A percentile compares a stretch with the other conserved stretches of the same genome.
phyloP scores from a whole-genome alignment of 805 yeast genomes.

The Ogataea methanolica region DNA sequence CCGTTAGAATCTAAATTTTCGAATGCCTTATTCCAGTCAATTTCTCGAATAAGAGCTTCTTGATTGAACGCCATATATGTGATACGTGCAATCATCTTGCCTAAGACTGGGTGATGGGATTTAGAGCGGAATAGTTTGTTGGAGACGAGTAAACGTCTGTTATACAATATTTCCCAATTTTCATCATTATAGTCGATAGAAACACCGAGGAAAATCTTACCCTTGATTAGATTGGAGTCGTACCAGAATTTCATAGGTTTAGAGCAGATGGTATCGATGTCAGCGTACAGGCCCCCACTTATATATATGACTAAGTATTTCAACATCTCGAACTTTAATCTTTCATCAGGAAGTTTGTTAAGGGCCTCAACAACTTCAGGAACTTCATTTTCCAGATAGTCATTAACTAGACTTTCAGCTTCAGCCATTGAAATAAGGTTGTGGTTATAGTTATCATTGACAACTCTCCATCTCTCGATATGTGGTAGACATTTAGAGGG shows the following conservation, averaged over 20 bases:
- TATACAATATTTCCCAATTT: constrained; percentile 22
- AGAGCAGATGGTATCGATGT: constrained; percentile 52
- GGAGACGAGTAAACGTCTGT: constrained; percentile 19
- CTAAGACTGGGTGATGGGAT: constrained; percentile 23
- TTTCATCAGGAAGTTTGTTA: constrained; percentile 42
- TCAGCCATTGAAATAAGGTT: constrained; percentile 16
- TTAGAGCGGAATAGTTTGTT: constrained; percentile 20
- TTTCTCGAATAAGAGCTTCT: constrained; percentile 5
- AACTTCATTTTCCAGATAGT: constrained; percentile 20
- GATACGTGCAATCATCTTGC: constrained; percentile 22
- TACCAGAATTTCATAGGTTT: constrained; percentile 37
- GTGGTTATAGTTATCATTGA: constrained; percentile 20
- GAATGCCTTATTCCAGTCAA: constrained; percentile 27
- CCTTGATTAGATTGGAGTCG: constrained; percentile 11
- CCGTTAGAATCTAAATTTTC: constrained; percentile 28
- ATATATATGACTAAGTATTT: constrained; percentile 48
- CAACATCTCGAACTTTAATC: constrained; percentile 49
- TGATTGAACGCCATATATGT: constrained; percentile 16
- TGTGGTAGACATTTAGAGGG: constrained; percentile 13
- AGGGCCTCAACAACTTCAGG: constrained; percentile 47
- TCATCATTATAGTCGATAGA: constrained; percentile 20
- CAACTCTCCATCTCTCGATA: constrained; percentile 18
- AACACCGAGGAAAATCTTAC: constrained; percentile 17
- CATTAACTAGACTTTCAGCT: constrained; percentile 12
- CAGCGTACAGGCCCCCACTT: constrained; percentile 59